These are phyloP conservation scores for Brassica balearica DNA, from an alignment of 441 rosid genomes.

Conservation along the genomic window DNA sequence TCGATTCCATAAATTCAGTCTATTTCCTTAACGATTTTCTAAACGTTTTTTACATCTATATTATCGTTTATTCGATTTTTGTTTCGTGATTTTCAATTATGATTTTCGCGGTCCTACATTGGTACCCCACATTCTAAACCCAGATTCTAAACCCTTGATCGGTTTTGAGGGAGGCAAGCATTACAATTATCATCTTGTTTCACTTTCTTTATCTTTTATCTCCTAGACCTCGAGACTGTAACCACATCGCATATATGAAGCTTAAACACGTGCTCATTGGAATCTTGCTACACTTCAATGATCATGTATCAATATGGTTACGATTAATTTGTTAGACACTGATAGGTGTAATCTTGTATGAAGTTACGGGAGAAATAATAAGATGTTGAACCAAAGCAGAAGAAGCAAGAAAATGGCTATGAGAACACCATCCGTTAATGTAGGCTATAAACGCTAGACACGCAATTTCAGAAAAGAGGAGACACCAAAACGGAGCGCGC, in stretches of 20 bases:
- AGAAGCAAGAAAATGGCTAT: not conserved
- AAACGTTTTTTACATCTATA: too few species aligned
- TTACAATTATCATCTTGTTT: not conserved
- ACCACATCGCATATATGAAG: not conserved
- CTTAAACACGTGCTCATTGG: not conserved
- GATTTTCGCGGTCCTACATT: too few species aligned
- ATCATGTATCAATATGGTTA: not conserved
- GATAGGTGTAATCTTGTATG: not conserved
- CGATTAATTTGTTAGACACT: not conserved
- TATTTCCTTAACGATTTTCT: too few species aligned
- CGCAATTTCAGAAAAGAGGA: slow-evolving; percentile 3
- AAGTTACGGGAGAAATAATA: not conserved
- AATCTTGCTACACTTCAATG: not conserved
- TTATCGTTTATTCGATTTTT: too few species aligned
- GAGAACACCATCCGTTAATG: slow-evolving; percentile 21
- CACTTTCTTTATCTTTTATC: not conserved
- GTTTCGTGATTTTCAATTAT: too few species aligned
- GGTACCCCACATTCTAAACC: too few species aligned
- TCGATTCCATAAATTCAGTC: too few species aligned
- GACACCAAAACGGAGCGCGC: slow-evolving; percentile 8
- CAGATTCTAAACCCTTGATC: not conserved
- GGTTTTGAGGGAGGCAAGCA: not conserved
- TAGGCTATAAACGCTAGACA: not conserved
- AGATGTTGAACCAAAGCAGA: not conserved
- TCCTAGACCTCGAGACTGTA: not conserved